Evolutionary conservation across 2,329 filamentous ascomycete species (phyloP).

Genomic region (Xylariaceae sp.): DNA sequence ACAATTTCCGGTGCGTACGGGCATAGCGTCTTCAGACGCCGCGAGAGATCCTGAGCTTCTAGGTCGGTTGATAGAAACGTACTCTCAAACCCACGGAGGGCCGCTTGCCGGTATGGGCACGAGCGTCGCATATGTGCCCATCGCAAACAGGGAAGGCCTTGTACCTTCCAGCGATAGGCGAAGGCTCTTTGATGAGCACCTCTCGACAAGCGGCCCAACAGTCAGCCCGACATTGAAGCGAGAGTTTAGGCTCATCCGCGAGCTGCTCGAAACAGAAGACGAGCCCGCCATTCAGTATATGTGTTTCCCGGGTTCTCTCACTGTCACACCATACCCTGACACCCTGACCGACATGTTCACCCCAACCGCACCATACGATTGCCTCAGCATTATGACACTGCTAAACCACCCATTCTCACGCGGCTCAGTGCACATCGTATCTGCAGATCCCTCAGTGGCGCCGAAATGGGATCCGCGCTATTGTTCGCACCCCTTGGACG

Average conservation of each 20-base stretch:
- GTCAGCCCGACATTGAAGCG: slow-evolving; percentile 11
- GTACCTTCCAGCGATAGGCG: slow-evolving; percentile 20
- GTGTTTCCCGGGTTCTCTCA: slow-evolving; percentile 29
- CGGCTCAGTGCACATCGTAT: slow-evolving; percentile 54
- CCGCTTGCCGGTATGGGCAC: slow-evolving; percentile 37
- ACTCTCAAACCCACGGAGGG: slow-evolving; percentile 29
- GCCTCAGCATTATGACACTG: slow-evolving; percentile 52
- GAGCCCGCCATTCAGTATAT: slow-evolving; percentile 32
- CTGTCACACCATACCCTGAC: slow-evolving; percentile 22
- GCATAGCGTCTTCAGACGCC: slow-evolving; percentile 32
- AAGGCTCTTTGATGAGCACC: slow-evolving; percentile 21
- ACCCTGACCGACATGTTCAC: slow-evolving; percentile 22
- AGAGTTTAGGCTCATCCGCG: slow-evolving; percentile 21
- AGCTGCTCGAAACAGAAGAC: slow-evolving; percentile 21
- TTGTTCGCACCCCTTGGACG: slow-evolving; percentile 51
- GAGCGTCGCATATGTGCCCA: slow-evolving; percentile 30
- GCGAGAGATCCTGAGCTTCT: slow-evolving; percentile 30
- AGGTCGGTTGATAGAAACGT: slow-evolving; percentile 28
- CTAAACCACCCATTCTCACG: slow-evolving; percentile 59
- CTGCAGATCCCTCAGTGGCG: slow-evolving; percentile 34
- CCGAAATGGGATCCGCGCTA: slow-evolving; percentile 52
- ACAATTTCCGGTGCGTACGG: slow-evolving; percentile 36
- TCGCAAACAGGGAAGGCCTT: slow-evolving; percentile 26
- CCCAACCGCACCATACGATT: slow-evolving; percentile 38
- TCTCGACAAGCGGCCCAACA: background rate